Evolutionary conservation across 768 basidiomycete species (phyloP), one percentile per base, ranked within the genome.

Genomic region (Kwoniella europaea): DNA sequence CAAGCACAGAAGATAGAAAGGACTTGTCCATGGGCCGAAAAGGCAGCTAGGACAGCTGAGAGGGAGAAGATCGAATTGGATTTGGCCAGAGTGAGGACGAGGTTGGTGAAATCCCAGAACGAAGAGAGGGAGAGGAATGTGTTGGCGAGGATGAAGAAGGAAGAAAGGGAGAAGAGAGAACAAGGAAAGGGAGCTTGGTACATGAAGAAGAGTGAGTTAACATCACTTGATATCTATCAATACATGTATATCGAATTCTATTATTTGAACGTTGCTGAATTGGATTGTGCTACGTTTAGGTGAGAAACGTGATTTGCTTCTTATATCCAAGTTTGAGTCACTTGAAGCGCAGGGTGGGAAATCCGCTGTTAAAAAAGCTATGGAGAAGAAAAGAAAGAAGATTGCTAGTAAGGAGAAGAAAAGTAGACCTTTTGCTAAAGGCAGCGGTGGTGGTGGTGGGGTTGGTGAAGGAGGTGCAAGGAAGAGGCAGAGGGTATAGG

Each of bases 331-430:
- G 68, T 92, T 91, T 80, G 90, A 94, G 27, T 91, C 91, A 7
- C 86, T 94, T 54, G 90, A 91, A 4, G 87, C 87, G 18, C 85
- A 88, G 67, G 94, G 93, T 4, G 94, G 95, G 9, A 89, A 88
- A 73, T 84, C 86, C 3, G 92, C 93, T 0, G 91, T 95, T 63
- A 92, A 91, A 80, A 94, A 91, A 83, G 92, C 89, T 5, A 89
- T 96, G 35, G 92, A 92, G 76, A 95, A 92, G 87, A 94, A 90
- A 82, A 90, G 92, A 84, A 92, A 89, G 83, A 96, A 94, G 86
- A 85, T 90, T 20, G 87, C 87, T 62, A 92, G 93, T 83, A 94
- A 91, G 83, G 94, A 96, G 86, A 96, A 95, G 84, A 91, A 88
- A 77, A 90, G 88, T 67, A 86, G 93, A 64, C 94, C 94, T 13